Base-by-base conservation (phyloP, 139 green algal genomes). In the Astrephomene gubernaculifera region DNA sequence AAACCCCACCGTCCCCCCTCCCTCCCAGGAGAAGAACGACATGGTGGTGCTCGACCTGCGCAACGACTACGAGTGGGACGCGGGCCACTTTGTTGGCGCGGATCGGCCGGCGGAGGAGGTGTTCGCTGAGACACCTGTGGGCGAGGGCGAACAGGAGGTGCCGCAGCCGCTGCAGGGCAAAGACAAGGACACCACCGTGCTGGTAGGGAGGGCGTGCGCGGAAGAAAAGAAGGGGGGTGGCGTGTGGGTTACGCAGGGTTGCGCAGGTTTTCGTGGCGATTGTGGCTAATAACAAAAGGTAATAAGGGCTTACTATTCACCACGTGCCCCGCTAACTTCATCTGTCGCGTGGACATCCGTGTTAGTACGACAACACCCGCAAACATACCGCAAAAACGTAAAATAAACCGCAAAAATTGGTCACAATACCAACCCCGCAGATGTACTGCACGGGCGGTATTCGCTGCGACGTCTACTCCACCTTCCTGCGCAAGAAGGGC, bases 361-460 rank as follows among this genome's bases (percentile, higher is more conserved):
- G n/a, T n/a, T n/a, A n/a, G n/a, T n/a, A n/a, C n/a, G n/a, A n/a
- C n/a, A n/a, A n/a, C n/a, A n/a, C n/a, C n/a, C n/a, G n/a, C n/a
- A n/a, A n/a, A n/a, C n/a, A n/a, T n/a, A n/a, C n/a, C n/a, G n/a
- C n/a, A n/a, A n/a, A n/a, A n/a, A n/a, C n/a, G n/a, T n/a, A n/a
- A n/a, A n/a, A n/a, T n/a, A n/a, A n/a, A n/a, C n/a, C n/a, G n/a
- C n/a, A n/a, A n/a, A n/a, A n/a, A n/a, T n/a, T n/a, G n/a, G n/a
- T 24, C 7, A 44, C 25, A 19, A n/a, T n/a, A n/a, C n/a, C n/a
- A n/a, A n/a, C n/a, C 57, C 57, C 79, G 69, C 89, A 95, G 95
- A 99, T 99, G 96, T 99, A 99, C 91, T 99, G 97, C 94, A 99
- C 97, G n/a, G 97, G 97, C 6, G 97, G 97, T 87, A 99, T 99